Percentiles rank a stretch among this genome's conserved stretches.
phyloP scores from a whole-genome alignment of 2,329 filamentous ascomycete genomes.

The Claviceps sp. region DNA sequence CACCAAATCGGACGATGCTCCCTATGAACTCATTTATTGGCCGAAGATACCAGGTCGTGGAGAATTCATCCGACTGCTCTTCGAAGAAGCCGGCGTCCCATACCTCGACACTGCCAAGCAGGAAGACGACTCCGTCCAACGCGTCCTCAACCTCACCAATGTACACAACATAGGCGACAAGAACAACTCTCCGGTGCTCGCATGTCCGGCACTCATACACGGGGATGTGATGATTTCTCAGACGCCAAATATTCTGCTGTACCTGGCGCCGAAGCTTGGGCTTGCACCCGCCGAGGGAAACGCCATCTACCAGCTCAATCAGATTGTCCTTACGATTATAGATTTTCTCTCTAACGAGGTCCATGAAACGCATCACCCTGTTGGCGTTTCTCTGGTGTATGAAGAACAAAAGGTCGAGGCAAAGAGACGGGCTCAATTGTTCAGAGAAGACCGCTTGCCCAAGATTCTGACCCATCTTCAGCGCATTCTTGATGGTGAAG shows the following conservation, averaged over 20 bases:
- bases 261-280: constrained; percentile 48
- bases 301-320: constrained; percentile 45
- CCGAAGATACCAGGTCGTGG: constrained; percentile 58
- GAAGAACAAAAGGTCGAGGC: constrained; percentile 63
- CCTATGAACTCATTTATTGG: constrained; percentile 60
- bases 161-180: constrained; percentile 32
- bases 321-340: constrained; percentile 53
- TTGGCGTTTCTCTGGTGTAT: constrained; percentile 47
- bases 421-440: constrained; percentile 41
- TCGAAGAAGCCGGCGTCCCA: constrained; percentile 52
- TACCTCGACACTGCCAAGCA: constrained; percentile 44
- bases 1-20: constrained; percentile 27
- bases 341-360: constrained; percentile 58
- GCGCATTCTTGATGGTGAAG: constrained; percentile 43
- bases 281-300: constrained; percentile 32
- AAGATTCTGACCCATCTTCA: constrained; percentile 64
- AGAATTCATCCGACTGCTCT: constrained; percentile 57
- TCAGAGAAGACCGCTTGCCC: constrained; percentile 48
- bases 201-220: constrained; percentile 52
- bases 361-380: constrained; percentile 65
- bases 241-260: constrained; percentile 59
- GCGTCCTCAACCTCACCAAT: constrained; percentile 35
- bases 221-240: constrained; percentile 52
- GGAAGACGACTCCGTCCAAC: constrained; percentile 32
- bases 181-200: constrained; percentile 50